Percentiles rank a stretch among this genome's conserved stretches.
These are phyloP conservation scores for Pseudozyma tsukubaensis DNA, from an alignment of 1,284 basidiomycete species.

Conservation along the genomic window DNA sequence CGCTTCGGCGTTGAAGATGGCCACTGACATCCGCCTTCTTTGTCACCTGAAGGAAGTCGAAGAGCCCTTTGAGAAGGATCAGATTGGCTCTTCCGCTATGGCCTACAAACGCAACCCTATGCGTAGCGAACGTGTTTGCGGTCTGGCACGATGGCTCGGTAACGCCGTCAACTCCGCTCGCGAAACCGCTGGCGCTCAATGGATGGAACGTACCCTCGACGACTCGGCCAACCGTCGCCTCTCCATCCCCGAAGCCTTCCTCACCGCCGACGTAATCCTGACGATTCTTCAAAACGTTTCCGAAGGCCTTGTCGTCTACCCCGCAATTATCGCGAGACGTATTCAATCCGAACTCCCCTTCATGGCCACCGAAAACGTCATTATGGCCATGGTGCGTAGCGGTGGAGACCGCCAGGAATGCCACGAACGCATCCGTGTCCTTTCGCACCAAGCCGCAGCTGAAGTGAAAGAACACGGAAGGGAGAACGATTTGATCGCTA, in stretches of 20 bases:
- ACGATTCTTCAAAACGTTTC: conserved; percentile 95
- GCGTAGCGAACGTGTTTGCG: conserved; percentile 97
- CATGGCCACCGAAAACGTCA: conserved; percentile 95
- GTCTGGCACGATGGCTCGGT: conserved; percentile 84
- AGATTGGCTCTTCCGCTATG: conserved; percentile 95
- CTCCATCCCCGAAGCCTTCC: conserved; percentile 94
- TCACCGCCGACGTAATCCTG: conserved; percentile 95
- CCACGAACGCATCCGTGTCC: conserved; percentile 92
- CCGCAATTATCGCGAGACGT: conserved; percentile 89
- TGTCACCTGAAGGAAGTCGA: conserved; percentile 83
- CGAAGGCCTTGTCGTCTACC: conserved; percentile 97
- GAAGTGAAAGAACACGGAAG: conserved; percentile 95
- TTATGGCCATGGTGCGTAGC: conserved; percentile 96
- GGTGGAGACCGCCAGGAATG: conserved; percentile 96
- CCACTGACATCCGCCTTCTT: conserved; percentile 83
- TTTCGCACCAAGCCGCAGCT: conserved; percentile 94
- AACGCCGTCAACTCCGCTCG: conserved; percentile 64
- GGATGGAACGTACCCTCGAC: conserved; percentile 68
- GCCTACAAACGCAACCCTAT: conserved; percentile 99
- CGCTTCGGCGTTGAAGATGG: conserved; percentile 97
- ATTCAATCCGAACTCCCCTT: conserved; percentile 96
- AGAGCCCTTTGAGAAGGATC: conserved; percentile 98
- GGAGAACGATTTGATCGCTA: conserved; percentile 94
- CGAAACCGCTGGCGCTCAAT: conserved; percentile 71
- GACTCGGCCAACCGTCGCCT: conserved; percentile 92